Evolutionary conservation across 257 asterid genomes (phyloP).

Genomic region (Avicennia marina): DNA sequence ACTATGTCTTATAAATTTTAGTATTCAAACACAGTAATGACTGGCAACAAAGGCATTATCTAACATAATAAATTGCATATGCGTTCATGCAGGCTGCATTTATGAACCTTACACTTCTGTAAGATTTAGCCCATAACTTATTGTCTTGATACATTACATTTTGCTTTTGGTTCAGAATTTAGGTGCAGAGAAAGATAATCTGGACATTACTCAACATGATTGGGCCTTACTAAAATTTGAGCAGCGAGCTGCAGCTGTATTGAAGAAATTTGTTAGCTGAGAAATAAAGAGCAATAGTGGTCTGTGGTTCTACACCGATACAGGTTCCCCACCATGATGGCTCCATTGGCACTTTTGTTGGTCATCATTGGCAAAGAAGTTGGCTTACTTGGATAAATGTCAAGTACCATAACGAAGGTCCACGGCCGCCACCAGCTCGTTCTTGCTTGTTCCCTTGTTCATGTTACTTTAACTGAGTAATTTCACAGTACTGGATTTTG

Average conservation of each 20-base stretch:
- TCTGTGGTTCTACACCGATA: not conserved
- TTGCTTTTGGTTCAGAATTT: constrained; percentile 40
- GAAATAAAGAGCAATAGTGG: not conserved
- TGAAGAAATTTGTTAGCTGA: constrained; percentile 48
- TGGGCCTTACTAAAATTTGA: constrained; percentile 72
- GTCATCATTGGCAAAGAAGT: not conserved
- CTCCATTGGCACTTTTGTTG: not conserved
- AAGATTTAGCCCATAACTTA: not conserved
- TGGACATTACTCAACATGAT: constrained; percentile 62
- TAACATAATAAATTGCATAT: too few relatives aligned
- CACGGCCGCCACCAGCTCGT: not conserved
- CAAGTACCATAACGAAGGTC: not conserved
- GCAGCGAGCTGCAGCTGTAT: constrained; percentile 58
- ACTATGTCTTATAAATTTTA: not conserved
- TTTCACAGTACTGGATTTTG: too few relatives aligned
- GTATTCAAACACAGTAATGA: not conserved
- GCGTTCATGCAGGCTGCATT: too few relatives aligned
- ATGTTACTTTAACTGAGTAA: not conserved
- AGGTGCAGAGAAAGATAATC: constrained; percentile 62
- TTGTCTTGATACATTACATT: not conserved
- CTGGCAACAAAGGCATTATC: too few relatives aligned
- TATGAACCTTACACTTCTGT: too few relatives aligned
- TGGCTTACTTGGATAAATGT: not conserved
- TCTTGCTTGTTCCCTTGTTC: not conserved
- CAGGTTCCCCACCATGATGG: constrained; percentile 3